A percentile compares a stretch with the other conserved stretches of the same genome.
phyloP scores from a whole-genome alignment of 2,329 filamentous ascomycete species.

The Ascochyta clinopodiicola region DNA sequence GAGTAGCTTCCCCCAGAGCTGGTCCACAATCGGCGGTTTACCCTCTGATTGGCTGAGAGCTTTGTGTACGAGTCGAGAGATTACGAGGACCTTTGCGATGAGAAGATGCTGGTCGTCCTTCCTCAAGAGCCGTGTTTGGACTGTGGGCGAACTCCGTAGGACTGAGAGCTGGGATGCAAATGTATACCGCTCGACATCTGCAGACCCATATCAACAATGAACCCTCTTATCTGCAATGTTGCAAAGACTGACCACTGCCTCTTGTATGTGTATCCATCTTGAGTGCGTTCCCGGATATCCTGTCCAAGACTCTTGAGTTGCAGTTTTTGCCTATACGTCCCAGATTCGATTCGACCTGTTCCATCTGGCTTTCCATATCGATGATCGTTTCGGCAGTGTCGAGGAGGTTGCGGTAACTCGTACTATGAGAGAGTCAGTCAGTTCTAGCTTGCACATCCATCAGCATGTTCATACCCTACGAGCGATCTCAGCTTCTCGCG shows the following conservation, averaged over 20 bases:
- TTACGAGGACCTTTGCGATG: constrained; percentile 70
- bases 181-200: constrained; percentile 53
- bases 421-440: constrained; percentile 48
- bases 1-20: constrained; percentile 68
- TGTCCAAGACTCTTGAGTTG: constrained; percentile 72
- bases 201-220: constrained; percentile 18
- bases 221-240: constrained; percentile 18
- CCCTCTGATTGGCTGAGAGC: constrained; percentile 65
- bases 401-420: constrained; percentile 84
- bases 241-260: constrained; percentile 47
- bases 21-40: constrained; percentile 63
- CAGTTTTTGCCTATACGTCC: constrained; percentile 77
- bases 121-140: constrained; percentile 61
- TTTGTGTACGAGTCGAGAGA: constrained; percentile 77
- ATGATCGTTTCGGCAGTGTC: constrained; percentile 95
- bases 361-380: constrained; percentile 81
- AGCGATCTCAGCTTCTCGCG: constrained; percentile 70
- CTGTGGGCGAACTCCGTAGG: constrained; percentile 62
- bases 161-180: constrained; percentile 65
- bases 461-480: constrained; percentile 61
- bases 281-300: constrained; percentile 65
- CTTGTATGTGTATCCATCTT: constrained; percentile 56
- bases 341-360: constrained; percentile 73
- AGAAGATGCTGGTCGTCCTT: constrained; percentile 59
- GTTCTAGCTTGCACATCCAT: neutral